Evolutionary conservation across 106 monocot genomes (phyloP), one percentile per base, ranked within the genome.

Genomic region (Platanthera zijinensis): DNA sequence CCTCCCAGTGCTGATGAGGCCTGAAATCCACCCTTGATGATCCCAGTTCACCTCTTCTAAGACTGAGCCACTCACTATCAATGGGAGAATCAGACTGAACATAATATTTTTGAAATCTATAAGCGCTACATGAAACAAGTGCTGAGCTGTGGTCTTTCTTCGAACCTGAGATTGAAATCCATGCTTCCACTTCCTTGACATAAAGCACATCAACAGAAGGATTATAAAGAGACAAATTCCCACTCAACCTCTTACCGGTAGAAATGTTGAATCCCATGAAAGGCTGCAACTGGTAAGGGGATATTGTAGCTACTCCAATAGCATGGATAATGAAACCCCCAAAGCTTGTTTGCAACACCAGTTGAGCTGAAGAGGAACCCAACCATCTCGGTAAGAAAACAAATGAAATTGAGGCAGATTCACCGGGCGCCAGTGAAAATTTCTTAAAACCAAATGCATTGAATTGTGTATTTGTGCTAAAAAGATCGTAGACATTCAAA

Each of bases 301-400:
- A 90, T 22, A 76, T 81, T 50, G 78, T 48, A 66, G 85, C 88
- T 12, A 68, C 48, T 6, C 95, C 92, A 80, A 76, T 95, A 51
- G 86, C 89, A 54, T 80, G 82, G 32, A 95, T 79, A 69, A 95
- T 74, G 57, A 95, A 95, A 48, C 95, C 95, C 12, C 95, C 95
- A 76, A 87, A 76, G 76, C 76, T 95, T 10, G 95, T 95, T 83
- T 95, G 92, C 76, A 95, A 71, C 8, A 95, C 86, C 28, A 95
- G n/a, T 76, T 95, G 95, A 50, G 90, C 92, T 45, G 79, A 88
- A n/a, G 79, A 86, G n/a, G 68, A 76, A 61, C 89, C 95, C 76
- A 92, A 74, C 74, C 17, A 74, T 74, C 74, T 87, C 3, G 95
- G 95, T 73, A 95, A 77, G 84, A 95, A 95, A 30, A 92, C 77